Base-by-base conservation (phyloP, 441 rosid genomes). In the Adansonia gregorii region DNA sequence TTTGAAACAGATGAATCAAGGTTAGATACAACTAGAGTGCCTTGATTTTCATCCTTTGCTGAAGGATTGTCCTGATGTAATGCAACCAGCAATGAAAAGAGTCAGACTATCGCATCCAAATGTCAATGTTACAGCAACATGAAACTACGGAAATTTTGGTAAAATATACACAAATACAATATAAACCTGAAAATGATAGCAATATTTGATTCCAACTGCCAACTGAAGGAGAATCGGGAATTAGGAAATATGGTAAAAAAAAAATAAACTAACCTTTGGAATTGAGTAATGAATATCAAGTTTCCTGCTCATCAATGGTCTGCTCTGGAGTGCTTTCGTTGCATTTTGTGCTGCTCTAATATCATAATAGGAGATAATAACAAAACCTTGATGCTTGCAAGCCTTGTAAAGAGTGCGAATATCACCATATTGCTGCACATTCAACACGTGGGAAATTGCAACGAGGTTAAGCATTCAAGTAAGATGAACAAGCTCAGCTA, bases 271-370 rank as follows among this genome's bases (percentile, higher is more conserved):
- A 35, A 91, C 94, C 89, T 89, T 89, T 24, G 89, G 89, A 78
- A 79, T 79, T 68, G 87, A 86, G 84, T 87, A 87, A 78, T 80
- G 93, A 81, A 91, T 85, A 79, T 91, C 91, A 82, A 91, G 90
- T 67, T 85, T 86, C 70, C 84, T 80, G 49, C 87, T 83, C 81
- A 87, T 83, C 78, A 89, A 73, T 46, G 84, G 79, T 86, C 80
- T 87, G 63, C 78, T 85, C 76, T 91, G 93, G 73, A 91, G 91
- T 48, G 80, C 76, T 77, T 82, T 82, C 84, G 85, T 83, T 58
- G 93, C 94, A 79, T 85, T 88, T 69, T 81, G 86, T 60, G 94
- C 88, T 66, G 93, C 91, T 79, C 94, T 89, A 83, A 89, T 80
- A 80, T 91, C 94, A 85, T 86, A 86, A 82, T 87, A 91, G 4